Base-by-base conservation (phyloP, 176 grass and related monocot species). In the Elymus sibiricus region DNA sequence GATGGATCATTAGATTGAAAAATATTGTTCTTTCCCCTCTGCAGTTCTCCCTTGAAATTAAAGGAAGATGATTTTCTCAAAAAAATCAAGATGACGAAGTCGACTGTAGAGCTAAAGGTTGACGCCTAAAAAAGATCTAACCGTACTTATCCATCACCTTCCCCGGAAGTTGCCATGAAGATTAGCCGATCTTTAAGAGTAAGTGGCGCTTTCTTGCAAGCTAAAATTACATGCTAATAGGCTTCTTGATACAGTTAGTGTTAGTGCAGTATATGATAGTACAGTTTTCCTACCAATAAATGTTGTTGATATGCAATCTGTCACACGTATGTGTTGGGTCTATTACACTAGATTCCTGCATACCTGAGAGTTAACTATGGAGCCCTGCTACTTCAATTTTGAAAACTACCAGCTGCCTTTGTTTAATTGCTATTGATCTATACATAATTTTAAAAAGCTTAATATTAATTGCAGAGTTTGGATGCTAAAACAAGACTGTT, bases 401-500 rank as follows among this genome's bases (percentile, higher is more conserved):
- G 12, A 74, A 74, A 74, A 16, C 15, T 44, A 44, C 37, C 24
- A 29, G 2, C 39, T 74, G 12, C 12, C 12, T 6, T 74, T 46
- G 42, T 27, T 27, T 44, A 26, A 44, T 15, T 73, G 38, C 29
- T 73, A 73, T 26, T 13, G 11, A 15, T 43, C 1, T 26, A 24
- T 11, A 42, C 46, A 74, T n/a, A 26, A 64, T 83, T 97, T 87
- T 90, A 78, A 84, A 86, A 65, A 81, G 55, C 70, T 82, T 71
- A 60, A 87, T 92, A 67, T 83, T 84, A 91, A 91, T 87, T 95
- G 78, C 88, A 98, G 93, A 98, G 91, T 92, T 88, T 95, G 66
- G 95, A 98, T 98, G 93, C 93, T 85, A 93, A 94, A 95, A 98
- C 95, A 87, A 88, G 93, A 90, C 61, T 98, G 74, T 98, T 98